Evolutionary conservation across 78 protist genomes (phyloP), one percentile per base, ranked within the genome.

Genomic region (Carpediemonas membranifera): DNA sequence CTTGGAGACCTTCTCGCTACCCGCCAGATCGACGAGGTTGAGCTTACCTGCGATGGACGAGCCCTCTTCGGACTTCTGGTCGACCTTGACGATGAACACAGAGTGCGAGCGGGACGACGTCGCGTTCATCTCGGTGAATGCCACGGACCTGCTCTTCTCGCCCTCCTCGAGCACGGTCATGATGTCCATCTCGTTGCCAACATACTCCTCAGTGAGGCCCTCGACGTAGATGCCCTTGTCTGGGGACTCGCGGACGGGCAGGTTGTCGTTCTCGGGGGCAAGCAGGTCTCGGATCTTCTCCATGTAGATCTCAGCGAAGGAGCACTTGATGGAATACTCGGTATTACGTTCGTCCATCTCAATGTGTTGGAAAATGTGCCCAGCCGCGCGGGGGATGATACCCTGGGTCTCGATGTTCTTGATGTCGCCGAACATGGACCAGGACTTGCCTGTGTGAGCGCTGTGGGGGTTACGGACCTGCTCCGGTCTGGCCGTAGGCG

Each of bases 401-500:
- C 77, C 77, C 30, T 33, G 7, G 16, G 28, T 7, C 3, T 72
- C 67, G 7, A 13, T n/a, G 3, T 59, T 27, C 14, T 19, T 24
- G 24, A 61, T 11, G 35, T 57, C 66, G 30, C 77, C 77, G 30
- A 72, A 72, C 77, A 72, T 72, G 30, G 77, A 33, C 35, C 11
- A 72, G 21, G 68, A 58, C 36, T 72, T 72, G 21, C 47, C n/a
- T n/a, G n/a, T n/a, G n/a, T n/a, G n/a, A n/a, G n/a, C n/a, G n/a
- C n/a, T 73, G 9, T 41, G 47, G 9, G 47, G 21, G 47, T 41
- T 13, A 41, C 47, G 21, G 21, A 41, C 47, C 47, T 41, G 27
- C 11, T 15, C 77, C 77, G n/a, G 77, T 72, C 43, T 72, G 77
- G 39, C 77, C 77, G n/a, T 72, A 72, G 27, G 77, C 77, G 58